Evolutionary conservation across 1,139 yeast species (phyloP).

Genomic region (Blastobotrys illinoisensis): DNA sequence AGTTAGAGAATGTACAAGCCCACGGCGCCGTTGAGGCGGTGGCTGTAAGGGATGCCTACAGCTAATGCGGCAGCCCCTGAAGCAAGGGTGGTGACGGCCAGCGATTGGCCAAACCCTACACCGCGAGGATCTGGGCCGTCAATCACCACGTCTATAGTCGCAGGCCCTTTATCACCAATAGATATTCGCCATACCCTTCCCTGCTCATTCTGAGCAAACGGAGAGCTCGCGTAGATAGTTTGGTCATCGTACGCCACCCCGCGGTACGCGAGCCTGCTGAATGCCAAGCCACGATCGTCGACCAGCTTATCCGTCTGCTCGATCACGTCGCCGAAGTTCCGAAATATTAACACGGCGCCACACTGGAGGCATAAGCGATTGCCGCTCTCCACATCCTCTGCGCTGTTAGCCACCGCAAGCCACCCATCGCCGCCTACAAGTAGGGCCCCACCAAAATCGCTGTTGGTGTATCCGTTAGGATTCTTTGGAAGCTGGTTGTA

Average conservation of each 20-base stretch:
- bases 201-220: conserved; percentile 34
- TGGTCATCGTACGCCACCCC: conserved; percentile 26
- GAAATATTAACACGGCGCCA: conserved; percentile 39
- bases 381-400: conserved; percentile 14
- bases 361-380: conserved; percentile 28
- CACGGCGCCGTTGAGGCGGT: conserved; percentile 15
- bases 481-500: conserved; percentile 4
- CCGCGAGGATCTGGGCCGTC: conserved; percentile 31
- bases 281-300: conserved; percentile 11
- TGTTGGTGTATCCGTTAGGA: background rate
- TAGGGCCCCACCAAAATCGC: conserved; percentile 29
- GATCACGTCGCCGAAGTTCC: conserved; percentile 17
- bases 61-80: conserved; percentile 27
- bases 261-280: conserved; percentile 34
- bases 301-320: conserved; percentile 9
- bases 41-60: conserved; percentile 43
- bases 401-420: conserved; percentile 27
- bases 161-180: conserved; percentile 20
- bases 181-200: conserved; percentile 42
- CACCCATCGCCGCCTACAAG: conserved; percentile 23
- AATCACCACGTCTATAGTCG: conserved; percentile 14
- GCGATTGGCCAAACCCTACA: conserved; percentile 39
- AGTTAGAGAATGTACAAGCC: conserved; percentile 29
- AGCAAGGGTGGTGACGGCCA: conserved; percentile 27
- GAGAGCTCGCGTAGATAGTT: conserved; percentile 35